Evolutionary conservation across 1,284 basidiomycete species (phyloP), one percentile per base, ranked within the genome.

Genomic region (Boletus holoroseus): DNA sequence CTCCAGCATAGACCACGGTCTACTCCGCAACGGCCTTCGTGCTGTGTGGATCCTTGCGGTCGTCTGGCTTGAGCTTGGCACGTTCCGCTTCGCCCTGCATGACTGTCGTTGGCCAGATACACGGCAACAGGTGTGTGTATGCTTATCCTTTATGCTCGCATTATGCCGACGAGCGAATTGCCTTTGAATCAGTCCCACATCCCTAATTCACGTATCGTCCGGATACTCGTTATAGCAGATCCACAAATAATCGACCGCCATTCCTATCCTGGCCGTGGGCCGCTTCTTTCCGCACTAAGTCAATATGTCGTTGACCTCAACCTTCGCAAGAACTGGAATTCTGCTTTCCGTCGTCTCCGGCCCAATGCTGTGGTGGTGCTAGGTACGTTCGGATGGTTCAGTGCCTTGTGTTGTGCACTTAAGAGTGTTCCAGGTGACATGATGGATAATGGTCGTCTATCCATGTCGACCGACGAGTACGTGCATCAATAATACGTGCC

Each of bases 331-430:
- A 83, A 76, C 58, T 94, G 91, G 91, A 76, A 75, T 54, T 76
- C 79, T 18, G 79, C 83, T 0, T 75, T 68, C 35, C 46, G 72
- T 12, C 66, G 74, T 22, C 72, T 88, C 26, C 76, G 72, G 20
- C 88, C 91, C 1, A 76, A 93, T 62, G 76, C 74, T 12, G 80
- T 93, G 7, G 74, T 94, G 8, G 88, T 94, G 55, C 72, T 93
- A 18, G 92, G 92, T 22, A 85, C 89, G 68, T 82, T 90, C 88
- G 48, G 79, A 83, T 71, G 69, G 15, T 82, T 0, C 73, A 88
- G 58, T 32, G 3, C 0, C 30, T 15, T 7, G 9, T 28, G 2
- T 30, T 11, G 3, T 16, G 5, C 44, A 26, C 30, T 34, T 12
- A 57, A 38, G 5, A 7, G 7, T 5, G 45, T 37, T 8, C 34